These are phyloP conservation scores for Pseudocercospora fijiensis DNA, from an alignment of 2,329 filamentous ascomycete species.

Conservation along the genomic window DNA sequence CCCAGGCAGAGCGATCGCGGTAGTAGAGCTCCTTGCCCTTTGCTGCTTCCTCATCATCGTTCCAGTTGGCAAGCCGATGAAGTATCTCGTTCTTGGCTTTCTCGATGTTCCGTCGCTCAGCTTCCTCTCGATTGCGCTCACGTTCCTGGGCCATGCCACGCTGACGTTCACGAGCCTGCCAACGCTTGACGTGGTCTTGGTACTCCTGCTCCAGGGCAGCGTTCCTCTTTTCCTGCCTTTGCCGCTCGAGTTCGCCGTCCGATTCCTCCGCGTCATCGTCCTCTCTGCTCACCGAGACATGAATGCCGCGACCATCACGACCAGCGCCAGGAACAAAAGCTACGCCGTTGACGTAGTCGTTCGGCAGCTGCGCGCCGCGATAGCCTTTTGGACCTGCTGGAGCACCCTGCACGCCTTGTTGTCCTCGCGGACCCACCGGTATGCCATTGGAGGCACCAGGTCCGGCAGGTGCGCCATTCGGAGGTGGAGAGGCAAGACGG, in stretches of 20 bases:
- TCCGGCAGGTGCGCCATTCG: constrained; percentile 38
- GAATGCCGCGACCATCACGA: constrained; percentile 45
- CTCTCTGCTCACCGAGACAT: constrained; percentile 60
- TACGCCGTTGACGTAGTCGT: constrained; percentile 74
- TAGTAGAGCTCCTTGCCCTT: constrained; percentile 88
- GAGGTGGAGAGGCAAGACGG: constrained; percentile 70
- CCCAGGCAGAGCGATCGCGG: constrained; percentile 79
- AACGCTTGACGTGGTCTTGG: constrained; percentile 81
- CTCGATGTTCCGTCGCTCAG: constrained; percentile 66
- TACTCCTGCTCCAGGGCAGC: constrained; percentile 78
- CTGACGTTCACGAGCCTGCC: constrained; percentile 84
- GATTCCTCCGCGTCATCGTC: constrained; percentile 86
- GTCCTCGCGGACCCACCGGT: constrained; percentile 68
- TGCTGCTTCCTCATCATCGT: constrained; percentile 81
- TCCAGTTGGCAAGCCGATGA: constrained; percentile 74
- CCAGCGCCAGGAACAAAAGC: constrained; percentile 74
- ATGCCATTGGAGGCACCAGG: constrained; percentile 69
- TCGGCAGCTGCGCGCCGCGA: constrained; percentile 60
- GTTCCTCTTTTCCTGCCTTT: constrained; percentile 68
- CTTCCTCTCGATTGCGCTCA: constrained; percentile 75
- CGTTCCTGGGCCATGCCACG: constrained; percentile 81
- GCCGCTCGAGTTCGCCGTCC: constrained; percentile 78
- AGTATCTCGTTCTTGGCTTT: constrained; percentile 66
- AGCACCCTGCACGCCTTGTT: constrained; percentile 66
- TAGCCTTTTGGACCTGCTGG: constrained; percentile 68